Percentiles rank a stretch among this genome's conserved stretches.
Conservation (phyloP, 257 asterid genomes). For the Solanum corneliomulleri region DNA sequence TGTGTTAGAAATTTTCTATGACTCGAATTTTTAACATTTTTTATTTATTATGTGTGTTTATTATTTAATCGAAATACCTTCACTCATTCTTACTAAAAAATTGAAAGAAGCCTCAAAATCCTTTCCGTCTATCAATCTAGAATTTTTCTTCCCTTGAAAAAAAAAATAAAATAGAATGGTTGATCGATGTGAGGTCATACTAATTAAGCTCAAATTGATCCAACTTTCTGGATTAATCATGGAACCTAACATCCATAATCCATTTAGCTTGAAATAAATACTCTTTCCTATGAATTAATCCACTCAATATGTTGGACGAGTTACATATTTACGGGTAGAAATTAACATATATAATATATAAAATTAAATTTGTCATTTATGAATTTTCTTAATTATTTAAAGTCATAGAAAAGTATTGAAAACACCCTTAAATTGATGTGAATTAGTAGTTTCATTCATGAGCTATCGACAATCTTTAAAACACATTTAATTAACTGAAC, state of each 20-base stretch:
- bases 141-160: too few species aligned
- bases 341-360: not conserved
- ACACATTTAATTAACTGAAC: not conserved
- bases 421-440: not conserved
- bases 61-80: rapidly evolving
- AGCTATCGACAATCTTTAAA: not conserved
- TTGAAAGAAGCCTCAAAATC: not conserved
- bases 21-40: rapidly evolving
- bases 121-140: not conserved
- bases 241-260: not conserved
- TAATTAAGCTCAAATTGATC: not conserved
- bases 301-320: not conserved
- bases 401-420: not conserved
- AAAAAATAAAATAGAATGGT: too few species aligned
- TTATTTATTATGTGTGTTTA: too few species aligned
- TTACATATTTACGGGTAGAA: not conserved
- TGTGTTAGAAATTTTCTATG: not conserved
- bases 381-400: not conserved
- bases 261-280: not conserved
- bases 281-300: not conserved
- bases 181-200: not conserved
- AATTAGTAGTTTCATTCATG: too few species aligned
- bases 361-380: not conserved
- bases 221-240: not conserved
- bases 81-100: too few species aligned